phyloP scores from a whole-genome alignment of 2,329 filamentous ascomycete species.

The Pseudogymnoascus sp. region DNA sequence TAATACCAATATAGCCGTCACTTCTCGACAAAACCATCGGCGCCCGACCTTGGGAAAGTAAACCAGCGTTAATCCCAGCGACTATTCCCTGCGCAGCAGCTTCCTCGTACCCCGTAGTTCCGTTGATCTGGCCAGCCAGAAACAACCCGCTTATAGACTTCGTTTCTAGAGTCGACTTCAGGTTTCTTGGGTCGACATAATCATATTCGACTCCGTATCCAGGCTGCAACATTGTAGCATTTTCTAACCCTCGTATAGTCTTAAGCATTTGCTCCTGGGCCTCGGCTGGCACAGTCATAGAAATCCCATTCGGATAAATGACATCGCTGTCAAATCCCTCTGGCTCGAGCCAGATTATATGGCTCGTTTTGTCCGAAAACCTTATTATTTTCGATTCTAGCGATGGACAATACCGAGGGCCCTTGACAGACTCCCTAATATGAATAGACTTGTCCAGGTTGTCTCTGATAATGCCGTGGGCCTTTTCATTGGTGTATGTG shows the following conservation, averaged over 20 bases:
- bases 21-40: conserved; percentile 65
- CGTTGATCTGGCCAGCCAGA: conserved; percentile 94
- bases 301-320: conserved; percentile 93
- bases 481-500: conserved; percentile 75
- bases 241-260: conserved; percentile 79
- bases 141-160: conserved; percentile 85
- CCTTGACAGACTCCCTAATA: conserved; percentile 89
- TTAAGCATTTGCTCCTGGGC: conserved; percentile 79
- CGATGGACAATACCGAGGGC: conserved; percentile 90
- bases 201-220: conserved; percentile 98
- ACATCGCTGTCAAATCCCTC: conserved; percentile 87
- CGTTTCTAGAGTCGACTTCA: conserved; percentile 85
- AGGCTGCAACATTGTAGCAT: conserved; percentile 84
- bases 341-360: conserved; percentile 94
- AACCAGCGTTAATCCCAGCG: conserved; percentile 87
- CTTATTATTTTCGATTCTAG: conserved; percentile 89
- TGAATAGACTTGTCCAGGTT: conserved; percentile 97
- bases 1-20: conserved; percentile 94
- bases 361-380: conserved; percentile 69
- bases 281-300: conserved; percentile 88
- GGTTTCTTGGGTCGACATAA: conserved; percentile 86
- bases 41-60: conserved; percentile 58
- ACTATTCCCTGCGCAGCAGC: conserved; percentile 88
- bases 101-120: conserved; percentile 96
- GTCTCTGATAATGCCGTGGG: conserved; percentile 74